These are phyloP conservation scores for Emergomyces orientalis DNA, from an alignment of 2,329 filamentous ascomycete genomes.

Conservation along the genomic window DNA sequence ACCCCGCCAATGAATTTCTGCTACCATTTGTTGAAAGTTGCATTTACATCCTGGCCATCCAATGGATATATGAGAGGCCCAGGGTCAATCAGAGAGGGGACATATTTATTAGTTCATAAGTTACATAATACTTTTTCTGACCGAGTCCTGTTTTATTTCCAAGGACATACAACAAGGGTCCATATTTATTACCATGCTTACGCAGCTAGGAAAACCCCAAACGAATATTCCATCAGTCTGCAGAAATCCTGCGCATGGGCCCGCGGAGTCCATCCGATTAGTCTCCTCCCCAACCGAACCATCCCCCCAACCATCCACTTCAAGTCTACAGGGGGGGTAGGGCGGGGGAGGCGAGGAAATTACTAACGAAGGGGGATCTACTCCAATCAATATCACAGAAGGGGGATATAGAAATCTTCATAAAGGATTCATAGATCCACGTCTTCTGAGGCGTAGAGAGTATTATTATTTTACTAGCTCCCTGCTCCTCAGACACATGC, in stretches of 20 bases:
- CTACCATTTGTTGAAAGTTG: background rate
- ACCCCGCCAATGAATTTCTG: background rate
- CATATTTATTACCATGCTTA: background rate
- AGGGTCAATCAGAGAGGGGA: background rate
- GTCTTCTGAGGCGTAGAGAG: background rate
- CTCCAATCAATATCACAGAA: background rate
- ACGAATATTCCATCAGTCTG: background rate
- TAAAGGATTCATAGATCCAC: background rate
- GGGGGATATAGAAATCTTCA: background rate
- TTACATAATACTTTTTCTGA: background rate
- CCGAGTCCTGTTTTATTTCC: background rate
- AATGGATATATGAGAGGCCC: background rate
- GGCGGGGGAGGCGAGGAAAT: background rate
- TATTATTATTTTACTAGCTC: background rate
- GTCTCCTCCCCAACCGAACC: background rate
- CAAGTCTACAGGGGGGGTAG: background rate
- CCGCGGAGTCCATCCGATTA: background rate
- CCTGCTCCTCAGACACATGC: background rate
- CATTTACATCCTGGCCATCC: background rate
- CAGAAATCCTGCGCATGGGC: background rate
- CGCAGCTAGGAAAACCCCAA: background rate
- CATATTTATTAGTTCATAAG: background rate
- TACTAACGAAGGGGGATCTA: background rate
- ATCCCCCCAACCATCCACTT: background rate
- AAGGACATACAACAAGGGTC: background rate